Percentiles rank a stretch among this genome's conserved stretches.
These are phyloP conservation scores for Phytopythium oedochilum DNA, from an alignment of 352 stramenopile species.

Conservation along the genomic window DNA sequence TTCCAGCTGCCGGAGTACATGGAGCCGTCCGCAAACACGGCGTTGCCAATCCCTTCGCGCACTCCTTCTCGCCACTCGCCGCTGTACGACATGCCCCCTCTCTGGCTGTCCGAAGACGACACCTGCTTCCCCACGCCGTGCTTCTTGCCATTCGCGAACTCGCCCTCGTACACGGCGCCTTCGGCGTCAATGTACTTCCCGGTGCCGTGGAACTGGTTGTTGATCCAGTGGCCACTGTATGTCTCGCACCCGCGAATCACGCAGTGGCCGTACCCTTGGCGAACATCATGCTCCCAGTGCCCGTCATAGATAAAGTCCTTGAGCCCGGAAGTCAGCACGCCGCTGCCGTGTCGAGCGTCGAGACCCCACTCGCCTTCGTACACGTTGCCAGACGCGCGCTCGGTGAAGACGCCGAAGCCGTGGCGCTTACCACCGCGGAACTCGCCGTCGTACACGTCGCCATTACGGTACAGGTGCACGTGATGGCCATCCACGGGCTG, in stretches of 20 bases:
- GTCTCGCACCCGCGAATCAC: constrained; percentile 72
- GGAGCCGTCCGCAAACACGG: constrained; percentile 43
- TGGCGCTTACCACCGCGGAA: constrained; percentile 42
- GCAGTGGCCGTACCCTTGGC: constrained; percentile 64
- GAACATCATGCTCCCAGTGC: constrained; percentile 54
- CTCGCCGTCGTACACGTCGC: constrained; percentile 70
- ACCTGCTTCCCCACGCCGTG: constrained; percentile 59
- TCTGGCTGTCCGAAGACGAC: background rate
- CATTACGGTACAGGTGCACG: constrained; percentile 48
- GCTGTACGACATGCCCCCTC: constrained; percentile 37
- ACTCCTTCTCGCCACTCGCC: constrained; percentile 56
- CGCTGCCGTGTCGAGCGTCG: constrained; percentile 55
- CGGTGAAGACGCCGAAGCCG: constrained; percentile 57
- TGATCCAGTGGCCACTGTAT: constrained; percentile 67
- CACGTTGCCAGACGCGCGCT: constrained; percentile 49
- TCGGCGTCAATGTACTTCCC: constrained; percentile 82
- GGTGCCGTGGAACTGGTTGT: constrained; percentile 71
- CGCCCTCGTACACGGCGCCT: constrained; percentile 77
- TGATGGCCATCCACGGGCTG: constrained; percentile 31
- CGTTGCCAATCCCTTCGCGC: constrained; percentile 54
- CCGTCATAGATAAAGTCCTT: constrained; percentile 85
- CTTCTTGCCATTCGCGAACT: constrained; percentile 72
- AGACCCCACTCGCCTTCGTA: constrained; percentile 72
- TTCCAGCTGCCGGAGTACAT: constrained; percentile 59
- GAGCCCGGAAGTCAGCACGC: constrained; percentile 59